A percentile compares a stretch with the other conserved stretches of the same genome.
Conservation (phyloP, 768 basidiomycete species). For the Mycena filopes region DNA sequence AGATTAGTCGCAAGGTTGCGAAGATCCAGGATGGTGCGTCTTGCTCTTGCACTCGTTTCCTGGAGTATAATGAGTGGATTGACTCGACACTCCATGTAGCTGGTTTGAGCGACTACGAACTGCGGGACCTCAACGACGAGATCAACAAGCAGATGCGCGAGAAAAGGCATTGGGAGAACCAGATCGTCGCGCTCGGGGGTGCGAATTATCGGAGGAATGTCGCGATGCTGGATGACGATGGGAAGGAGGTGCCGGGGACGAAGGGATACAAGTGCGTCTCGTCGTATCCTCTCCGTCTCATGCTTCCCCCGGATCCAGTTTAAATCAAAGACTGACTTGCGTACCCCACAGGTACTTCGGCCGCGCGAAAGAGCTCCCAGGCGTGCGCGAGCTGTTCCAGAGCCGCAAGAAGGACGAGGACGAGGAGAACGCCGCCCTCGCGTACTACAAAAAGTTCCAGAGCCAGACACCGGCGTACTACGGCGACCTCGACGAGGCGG, state of each 20-base stretch:
- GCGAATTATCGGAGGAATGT: slow-evolving; percentile 96
- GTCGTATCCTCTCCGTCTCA: background rate
- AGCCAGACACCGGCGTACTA: slow-evolving; percentile 90
- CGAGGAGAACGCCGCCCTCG: slow-evolving; percentile 82
- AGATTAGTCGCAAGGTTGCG: slow-evolving; percentile 95
- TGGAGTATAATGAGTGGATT: background rate
- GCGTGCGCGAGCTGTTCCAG: slow-evolving; percentile 79
- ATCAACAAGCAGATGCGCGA: slow-evolving; percentile 96
- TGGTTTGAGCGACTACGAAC: slow-evolving; percentile 94
- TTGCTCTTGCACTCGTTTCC: background rate
- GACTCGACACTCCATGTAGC: slow-evolving; percentile 57
- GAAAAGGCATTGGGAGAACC: slow-evolving; percentile 98
- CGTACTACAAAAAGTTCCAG: slow-evolving; percentile 88
- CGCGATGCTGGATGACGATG: slow-evolving; percentile 94
- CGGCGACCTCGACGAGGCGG: slow-evolving; percentile 88
- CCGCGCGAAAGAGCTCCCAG: slow-evolving; percentile 41
- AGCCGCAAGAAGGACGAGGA: slow-evolving; percentile 88
- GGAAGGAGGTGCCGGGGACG: slow-evolving; percentile 95
- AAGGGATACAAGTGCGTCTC: slow-evolving; percentile 97
- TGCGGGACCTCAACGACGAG: slow-evolving; percentile 96
- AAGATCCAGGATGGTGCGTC: slow-evolving; percentile 95
- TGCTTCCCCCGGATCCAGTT: too few species aligned
- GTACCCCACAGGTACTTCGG: slow-evolving; percentile 13
- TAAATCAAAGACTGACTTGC: too few species aligned
- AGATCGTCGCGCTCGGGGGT: slow-evolving; percentile 97